A percentile compares a stretch with the other conserved stretches of the same genome.
Evolutionary conservation across 1,139 yeast species (phyloP).

Genomic region (Pneumocystis murina): DNA sequence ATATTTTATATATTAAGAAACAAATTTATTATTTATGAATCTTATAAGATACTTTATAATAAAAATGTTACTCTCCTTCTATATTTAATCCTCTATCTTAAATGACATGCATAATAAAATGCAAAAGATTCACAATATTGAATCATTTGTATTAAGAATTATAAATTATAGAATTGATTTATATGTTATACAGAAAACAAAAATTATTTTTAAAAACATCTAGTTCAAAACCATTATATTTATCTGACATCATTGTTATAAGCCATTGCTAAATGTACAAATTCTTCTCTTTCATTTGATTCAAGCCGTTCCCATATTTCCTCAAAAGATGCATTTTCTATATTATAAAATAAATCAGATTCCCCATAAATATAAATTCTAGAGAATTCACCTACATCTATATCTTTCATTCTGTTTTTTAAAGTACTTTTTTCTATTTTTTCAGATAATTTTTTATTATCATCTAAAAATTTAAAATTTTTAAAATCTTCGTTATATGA

Average conservation of each 20-base stretch:
- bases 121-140: too few species aligned
- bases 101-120: too few species aligned
- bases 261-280: background rate
- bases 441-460: background rate
- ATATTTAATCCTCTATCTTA: too few species aligned
- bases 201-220: background rate
- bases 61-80: too few species aligned
- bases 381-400: background rate
- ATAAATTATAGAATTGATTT: too few species aligned
- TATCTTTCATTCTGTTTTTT: background rate
- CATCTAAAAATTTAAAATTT: background rate
- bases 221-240: background rate
- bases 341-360: background rate
- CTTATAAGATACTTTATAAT: too few species aligned
- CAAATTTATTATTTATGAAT: too few species aligned
- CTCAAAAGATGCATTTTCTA: background rate
- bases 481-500: background rate
- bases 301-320: background rate
- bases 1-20: too few species aligned
- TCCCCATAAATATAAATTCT: background rate
- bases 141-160: too few species aligned
- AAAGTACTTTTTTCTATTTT: background rate
- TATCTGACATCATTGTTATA: background rate
- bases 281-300: background rate
- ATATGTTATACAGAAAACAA: background rate